Evolutionary conservation across 2,329 filamentous ascomycete genomes (phyloP).

Genomic region (Aspergillus fumigatiaffinis): DNA sequence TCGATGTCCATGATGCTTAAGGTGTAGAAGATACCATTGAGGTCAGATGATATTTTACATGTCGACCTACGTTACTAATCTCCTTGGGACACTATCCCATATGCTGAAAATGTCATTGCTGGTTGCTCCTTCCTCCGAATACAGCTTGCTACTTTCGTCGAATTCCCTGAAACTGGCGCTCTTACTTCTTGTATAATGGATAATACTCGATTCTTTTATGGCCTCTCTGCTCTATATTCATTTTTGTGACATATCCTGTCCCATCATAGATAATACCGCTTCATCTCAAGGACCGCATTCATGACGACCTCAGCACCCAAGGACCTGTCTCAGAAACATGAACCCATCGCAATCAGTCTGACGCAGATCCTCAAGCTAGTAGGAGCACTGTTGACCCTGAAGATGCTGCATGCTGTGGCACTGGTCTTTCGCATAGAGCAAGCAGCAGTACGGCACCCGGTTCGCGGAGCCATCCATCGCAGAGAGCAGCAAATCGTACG

Average conservation of each 20-base stretch:
- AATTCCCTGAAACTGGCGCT: background rate
- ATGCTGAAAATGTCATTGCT: background rate
- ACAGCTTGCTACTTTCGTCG: background rate
- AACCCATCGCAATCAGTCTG: constrained; percentile 6
- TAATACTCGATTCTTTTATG: background rate
- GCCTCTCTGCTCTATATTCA: background rate
- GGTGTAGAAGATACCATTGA: no score
- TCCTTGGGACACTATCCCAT: no score
- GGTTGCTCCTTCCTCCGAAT: background rate
- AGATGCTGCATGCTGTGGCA: constrained; percentile 21
- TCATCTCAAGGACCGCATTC: background rate
- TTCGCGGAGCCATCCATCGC: constrained; percentile 16
- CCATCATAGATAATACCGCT: background rate
- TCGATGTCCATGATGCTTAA: no score
- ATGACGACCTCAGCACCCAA: background rate
- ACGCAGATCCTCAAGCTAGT: constrained; percentile 15
- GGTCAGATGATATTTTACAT: no score
- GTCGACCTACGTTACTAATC: no score
- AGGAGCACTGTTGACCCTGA: constrained; percentile 19
- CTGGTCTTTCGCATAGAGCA: constrained; percentile 12
- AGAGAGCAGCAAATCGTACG: constrained; percentile 21
- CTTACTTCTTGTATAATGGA: background rate
- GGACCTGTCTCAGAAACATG: background rate
- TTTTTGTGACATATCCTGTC: background rate
- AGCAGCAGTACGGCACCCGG: constrained; percentile 7